Evolutionary conservation across 176 grass and related monocot species (phyloP).

Genomic region (Cymbopogon citratus): DNA sequence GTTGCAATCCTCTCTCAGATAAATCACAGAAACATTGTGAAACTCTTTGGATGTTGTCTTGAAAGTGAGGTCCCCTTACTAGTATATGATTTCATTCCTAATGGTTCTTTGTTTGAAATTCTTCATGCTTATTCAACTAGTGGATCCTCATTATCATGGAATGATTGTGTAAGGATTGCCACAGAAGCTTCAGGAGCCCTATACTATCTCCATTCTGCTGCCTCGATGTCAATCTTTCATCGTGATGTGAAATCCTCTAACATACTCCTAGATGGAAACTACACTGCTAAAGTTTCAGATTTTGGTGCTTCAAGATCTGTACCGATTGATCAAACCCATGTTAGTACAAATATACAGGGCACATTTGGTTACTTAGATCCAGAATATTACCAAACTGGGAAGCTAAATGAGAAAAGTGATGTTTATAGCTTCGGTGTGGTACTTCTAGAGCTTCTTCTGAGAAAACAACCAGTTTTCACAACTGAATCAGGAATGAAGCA

Average conservation of each 20-base stretch:
- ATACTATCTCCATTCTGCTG: background rate
- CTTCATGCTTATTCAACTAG: background rate
- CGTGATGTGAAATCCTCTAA: background rate
- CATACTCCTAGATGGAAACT: background rate
- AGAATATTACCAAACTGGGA: background rate
- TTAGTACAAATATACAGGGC: background rate
- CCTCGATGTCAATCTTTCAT: background rate
- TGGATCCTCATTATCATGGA: background rate
- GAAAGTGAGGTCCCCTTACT: background rate
- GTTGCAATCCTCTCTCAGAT: background rate
- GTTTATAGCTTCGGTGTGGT: background rate
- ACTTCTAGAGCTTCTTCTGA: background rate
- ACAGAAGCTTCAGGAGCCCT: background rate
- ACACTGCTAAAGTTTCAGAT: background rate
- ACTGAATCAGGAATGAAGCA: background rate
- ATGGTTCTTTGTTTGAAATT: background rate
- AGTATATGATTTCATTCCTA: background rate
- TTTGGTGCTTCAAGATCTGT: background rate
- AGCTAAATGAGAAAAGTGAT: background rate
- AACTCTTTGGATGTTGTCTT: background rate
- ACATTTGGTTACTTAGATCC: slow-evolving; percentile 6
- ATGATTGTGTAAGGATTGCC: background rate
- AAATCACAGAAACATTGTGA: background rate
- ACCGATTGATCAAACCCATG: background rate
- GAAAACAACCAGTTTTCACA: background rate